Base-by-base conservation (phyloP, 176 grass and related monocot species). In the Oryza meridionalis region DNA sequence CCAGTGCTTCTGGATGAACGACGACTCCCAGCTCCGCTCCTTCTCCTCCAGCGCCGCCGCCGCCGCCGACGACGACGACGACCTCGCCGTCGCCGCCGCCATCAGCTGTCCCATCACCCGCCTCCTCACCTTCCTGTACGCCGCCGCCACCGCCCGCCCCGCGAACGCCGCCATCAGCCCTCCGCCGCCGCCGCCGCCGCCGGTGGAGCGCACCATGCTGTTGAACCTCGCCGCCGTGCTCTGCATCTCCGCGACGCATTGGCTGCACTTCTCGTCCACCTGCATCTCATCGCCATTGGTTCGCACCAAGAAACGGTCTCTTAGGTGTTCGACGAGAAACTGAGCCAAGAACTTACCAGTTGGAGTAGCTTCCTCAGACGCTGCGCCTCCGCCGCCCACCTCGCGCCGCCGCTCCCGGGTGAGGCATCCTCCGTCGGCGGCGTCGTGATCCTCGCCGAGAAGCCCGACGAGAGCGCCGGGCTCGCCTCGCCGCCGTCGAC, bases 1-100 rank as follows among this genome's bases (percentile, higher is more conserved):
- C 96, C 96, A 94, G 79, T 99, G 96, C 85, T 99, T 99, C 88
- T 96, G 90, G 86, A 99, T 89, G 58, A 96, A 91, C 15, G 91
- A 81, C 5, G 91, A 96, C 72, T 99, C 96, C 85, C 89, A 85
- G 77, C 82, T 93, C 72, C 80, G 85, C 84, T 94, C 89, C 70
- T 76, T 85, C 40, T 92, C 89, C 0, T 62, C 86, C 69, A 63
- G 35, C 67, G 77, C 78, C 59, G 31, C 31, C 61, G 66, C 35
- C 67, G 77, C 78, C 59, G 31, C 24, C 61, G 66, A 0, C 12
- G 46, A 0, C 12, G 46, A 0, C 12, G 46, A 14, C 1, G 53
- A 24, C 59, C 73, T 12, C 11, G 70, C 76, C 55, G 49, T 21
- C 19, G 89, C 7, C 74, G 65, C 69, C 79, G 45, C 72, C 65